These are phyloP conservation scores for Rasamsonia emersonii DNA, from an alignment of 2,329 filamentous ascomycete species.

Conservation along the genomic window DNA sequence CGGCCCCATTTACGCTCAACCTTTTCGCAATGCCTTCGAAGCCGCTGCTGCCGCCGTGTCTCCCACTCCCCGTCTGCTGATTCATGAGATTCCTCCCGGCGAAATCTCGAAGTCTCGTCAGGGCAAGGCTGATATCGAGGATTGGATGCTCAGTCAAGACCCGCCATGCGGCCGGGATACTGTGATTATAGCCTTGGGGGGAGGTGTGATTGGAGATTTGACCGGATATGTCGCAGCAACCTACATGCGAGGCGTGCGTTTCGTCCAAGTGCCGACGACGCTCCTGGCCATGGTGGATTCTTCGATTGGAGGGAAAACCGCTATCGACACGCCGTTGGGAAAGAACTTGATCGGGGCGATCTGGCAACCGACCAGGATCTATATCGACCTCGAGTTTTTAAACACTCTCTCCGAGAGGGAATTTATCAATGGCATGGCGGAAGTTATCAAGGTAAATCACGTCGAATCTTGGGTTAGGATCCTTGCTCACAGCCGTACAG, in stretches of 20 bases:
- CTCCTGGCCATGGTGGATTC: conserved; percentile 97
- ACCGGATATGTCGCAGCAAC: conserved; percentile 95
- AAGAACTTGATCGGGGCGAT: conserved; percentile 96
- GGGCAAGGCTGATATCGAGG: conserved; percentile 91
- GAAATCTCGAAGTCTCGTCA: conserved; percentile 89
- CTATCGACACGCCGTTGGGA: conserved; percentile 89
- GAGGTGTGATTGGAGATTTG: conserved; percentile 96
- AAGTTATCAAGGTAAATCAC: conserved; percentile 65
- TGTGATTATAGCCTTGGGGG: conserved; percentile 86
- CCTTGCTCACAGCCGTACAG: conserved; percentile 27
- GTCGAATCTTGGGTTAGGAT: not conserved
- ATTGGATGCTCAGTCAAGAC: conserved; percentile 86
- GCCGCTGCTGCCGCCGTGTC: conserved; percentile 36
- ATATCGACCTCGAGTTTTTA: conserved; percentile 86
- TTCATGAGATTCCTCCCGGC: conserved; percentile 79
- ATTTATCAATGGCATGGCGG: conserved; percentile 98
- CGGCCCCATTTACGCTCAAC: conserved; percentile 66
- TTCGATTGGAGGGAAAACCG: conserved; percentile 95
- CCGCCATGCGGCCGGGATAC: conserved; percentile 85
- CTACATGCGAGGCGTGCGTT: conserved; percentile 95
- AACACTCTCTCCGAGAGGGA: conserved; percentile 84
- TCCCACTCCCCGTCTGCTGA: conserved; percentile 60
- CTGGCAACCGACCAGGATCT: conserved; percentile 91
- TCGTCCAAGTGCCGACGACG: conserved; percentile 93
- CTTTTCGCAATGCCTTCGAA: conserved; percentile 62